Conservation (phyloP, 768 basidiomycete species). For the Tricholoma furcatifolium region DNA sequence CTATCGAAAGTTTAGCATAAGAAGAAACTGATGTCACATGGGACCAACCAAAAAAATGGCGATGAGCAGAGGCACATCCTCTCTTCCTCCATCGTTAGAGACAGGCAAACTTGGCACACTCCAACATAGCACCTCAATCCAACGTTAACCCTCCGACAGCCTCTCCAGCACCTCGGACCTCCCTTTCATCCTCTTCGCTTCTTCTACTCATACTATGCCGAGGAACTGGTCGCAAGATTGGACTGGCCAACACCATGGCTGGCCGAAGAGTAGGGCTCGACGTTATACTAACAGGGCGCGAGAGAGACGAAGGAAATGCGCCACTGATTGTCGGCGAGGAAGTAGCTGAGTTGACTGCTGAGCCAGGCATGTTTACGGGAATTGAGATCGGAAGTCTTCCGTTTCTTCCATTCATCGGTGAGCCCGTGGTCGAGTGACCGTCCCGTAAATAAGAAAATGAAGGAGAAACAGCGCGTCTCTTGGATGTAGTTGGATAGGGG, state of each 20-base stretch:
- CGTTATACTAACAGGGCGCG: constrained; percentile 53
- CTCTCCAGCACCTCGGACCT: constrained; percentile 78
- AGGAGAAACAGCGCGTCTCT: constrained; percentile 82
- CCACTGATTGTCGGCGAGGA: constrained; percentile 71
- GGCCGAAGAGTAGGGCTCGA: constrained; percentile 77
- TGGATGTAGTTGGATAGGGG: constrained; percentile 75
- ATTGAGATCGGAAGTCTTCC: constrained; percentile 63
- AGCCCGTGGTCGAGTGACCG: constrained; percentile 46
- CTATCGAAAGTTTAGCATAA: background rate
- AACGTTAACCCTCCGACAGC: constrained; percentile 66
- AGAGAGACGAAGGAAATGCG: constrained; percentile 45
- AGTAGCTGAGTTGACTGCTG: constrained; percentile 57
- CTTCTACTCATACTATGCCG: constrained; percentile 49
- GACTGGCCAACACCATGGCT: constrained; percentile 71
- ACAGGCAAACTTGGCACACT: background rate
- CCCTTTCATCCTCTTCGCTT: constrained; percentile 68
- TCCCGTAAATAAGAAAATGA: constrained; percentile 70
- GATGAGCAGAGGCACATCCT: background rate
- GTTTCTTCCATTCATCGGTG: constrained; percentile 48
- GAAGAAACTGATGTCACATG: background rate
- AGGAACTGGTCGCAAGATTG: constrained; percentile 68
- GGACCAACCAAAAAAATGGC: background rate
- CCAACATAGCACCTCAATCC: constrained; percentile 23
- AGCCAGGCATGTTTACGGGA: constrained; percentile 60
- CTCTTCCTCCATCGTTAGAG: background rate